Conservation (phyloP, 2,329 filamentous ascomycete genomes). For the Colletotrichum scovillei region DNA sequence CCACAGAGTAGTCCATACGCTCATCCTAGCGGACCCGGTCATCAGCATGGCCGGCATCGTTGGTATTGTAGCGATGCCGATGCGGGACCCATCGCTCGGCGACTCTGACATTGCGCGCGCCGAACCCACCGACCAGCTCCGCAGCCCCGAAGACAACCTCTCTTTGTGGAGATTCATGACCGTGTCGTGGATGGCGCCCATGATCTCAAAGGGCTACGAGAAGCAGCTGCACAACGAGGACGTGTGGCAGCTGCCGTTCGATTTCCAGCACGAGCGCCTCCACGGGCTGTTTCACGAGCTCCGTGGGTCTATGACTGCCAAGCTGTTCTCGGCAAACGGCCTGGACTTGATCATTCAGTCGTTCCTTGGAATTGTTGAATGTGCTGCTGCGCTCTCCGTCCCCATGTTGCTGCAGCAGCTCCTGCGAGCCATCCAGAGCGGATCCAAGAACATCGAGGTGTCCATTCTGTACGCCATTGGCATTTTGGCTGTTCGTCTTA, state of each 20-base stretch:
- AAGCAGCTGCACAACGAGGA: slow-evolving; percentile 81
- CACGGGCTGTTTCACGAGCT: slow-evolving; percentile 81
- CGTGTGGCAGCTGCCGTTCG: slow-evolving; percentile 82
- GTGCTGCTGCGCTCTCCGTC: slow-evolving; percentile 64
- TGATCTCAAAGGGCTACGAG: slow-evolving; percentile 73
- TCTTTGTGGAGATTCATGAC: slow-evolving; percentile 86
- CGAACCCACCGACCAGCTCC: slow-evolving; percentile 68
- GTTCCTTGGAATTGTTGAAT: slow-evolving; percentile 71
- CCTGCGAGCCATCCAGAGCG: slow-evolving; percentile 72
- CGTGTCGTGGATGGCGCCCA: slow-evolving; percentile 83
- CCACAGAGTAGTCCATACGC: slow-evolving; percentile 37
- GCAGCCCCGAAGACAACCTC: slow-evolving; percentile 82
- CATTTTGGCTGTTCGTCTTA: slow-evolving; percentile 69
- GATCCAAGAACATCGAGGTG: slow-evolving; percentile 59
- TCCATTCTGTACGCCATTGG: slow-evolving; percentile 75
- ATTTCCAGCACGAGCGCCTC: slow-evolving; percentile 83
- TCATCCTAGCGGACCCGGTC: slow-evolving; percentile 39
- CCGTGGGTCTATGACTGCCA: slow-evolving; percentile 75
- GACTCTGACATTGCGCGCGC: slow-evolving; percentile 69
- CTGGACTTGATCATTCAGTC: slow-evolving; percentile 80
- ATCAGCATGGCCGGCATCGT: slow-evolving; percentile 42
- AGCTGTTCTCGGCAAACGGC: slow-evolving; percentile 80
- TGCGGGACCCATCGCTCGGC: slow-evolving; percentile 69
- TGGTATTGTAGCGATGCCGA: slow-evolving; percentile 71
- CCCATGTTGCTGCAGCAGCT: slow-evolving; percentile 80